Conservation (phyloP, 176 grass and related monocot species). For the Eragrostis curvula region DNA sequence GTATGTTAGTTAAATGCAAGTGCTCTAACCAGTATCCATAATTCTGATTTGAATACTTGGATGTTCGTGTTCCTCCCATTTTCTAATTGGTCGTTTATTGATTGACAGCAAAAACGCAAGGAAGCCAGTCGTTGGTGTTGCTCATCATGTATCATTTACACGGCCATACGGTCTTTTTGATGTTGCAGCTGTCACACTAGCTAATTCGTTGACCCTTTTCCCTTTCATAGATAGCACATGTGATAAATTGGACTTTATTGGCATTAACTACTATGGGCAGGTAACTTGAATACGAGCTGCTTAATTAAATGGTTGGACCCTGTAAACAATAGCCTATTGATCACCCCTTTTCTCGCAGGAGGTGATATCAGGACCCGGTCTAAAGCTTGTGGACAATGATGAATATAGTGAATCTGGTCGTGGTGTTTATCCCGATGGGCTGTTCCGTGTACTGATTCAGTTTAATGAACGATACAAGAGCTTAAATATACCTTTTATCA, state of each 20-base stretch:
- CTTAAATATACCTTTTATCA: constrained; percentile 82
- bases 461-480: constrained; percentile 89
- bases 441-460: constrained; percentile 79
- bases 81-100: constrained; percentile 43
- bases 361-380: constrained; percentile 93
- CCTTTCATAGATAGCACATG: constrained; percentile 85
- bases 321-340: constrained; percentile 1
- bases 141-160: constrained; percentile 87
- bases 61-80: constrained; percentile 32
- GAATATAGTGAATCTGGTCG: constrained; percentile 97
- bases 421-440: constrained; percentile 89
- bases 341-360: constrained; percentile 55
- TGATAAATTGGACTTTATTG: constrained; percentile 89
- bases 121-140: constrained; percentile 74
- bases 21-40: constrained; percentile 6
- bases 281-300: constrained; percentile 38
- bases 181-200: constrained; percentile 75
- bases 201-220: constrained; percentile 84
- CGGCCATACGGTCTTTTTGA: constrained; percentile 92
- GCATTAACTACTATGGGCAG: constrained; percentile 98
- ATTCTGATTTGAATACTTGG: constrained; percentile 11
- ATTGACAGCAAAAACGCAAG: constrained; percentile 51
- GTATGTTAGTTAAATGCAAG: constrained; percentile 7
- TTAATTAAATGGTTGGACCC: constrained; percentile 20
- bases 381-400: constrained; percentile 77